Base-by-base conservation (phyloP, 106 monocot genomes). In the Acanthochlamys bracteata region DNA sequence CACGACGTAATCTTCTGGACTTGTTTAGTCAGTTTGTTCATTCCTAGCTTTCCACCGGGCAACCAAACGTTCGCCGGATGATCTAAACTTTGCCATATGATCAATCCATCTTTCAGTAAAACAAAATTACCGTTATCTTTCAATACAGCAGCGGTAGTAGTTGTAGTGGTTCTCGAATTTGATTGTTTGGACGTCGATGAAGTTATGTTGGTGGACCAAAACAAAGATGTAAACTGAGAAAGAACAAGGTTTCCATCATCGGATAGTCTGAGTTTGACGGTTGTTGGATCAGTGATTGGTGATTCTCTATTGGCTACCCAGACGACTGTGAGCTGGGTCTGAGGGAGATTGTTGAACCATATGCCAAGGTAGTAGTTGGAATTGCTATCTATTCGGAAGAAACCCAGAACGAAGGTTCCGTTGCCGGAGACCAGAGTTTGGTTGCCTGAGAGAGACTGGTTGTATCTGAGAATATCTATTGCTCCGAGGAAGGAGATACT, bases 1-100 rank as follows among this genome's bases (percentile, higher is more conserved):
- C 85, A 81, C 41, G 85, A 85, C 47, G 69, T 69, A 39, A 85
- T 42, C 7, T 41, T 74, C 49, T 65, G 64, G 67, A 62, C 69
- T 45, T 70, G 73, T 25, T 61, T 61, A 0, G 70, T 80, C 25
- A 60, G 16, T 16, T 77, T 70, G 55, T 80, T 63, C 66, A 62
- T 39, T 1, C 71, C 74, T 55, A 83, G 39, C 58, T 53, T 40
- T 15, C 69, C 66, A 11, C 55, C 68, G 1, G 75, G 74, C 12
- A 83, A 61, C 83, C 78, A 78, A 20, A 78, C 68, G 25, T 83
- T 70, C 0, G 83, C 78, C 19, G 78, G 83, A 63, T 83, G 71
- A 16, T 71, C 66, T 42, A 83, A 75, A 46, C 83, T 83, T 53
- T 83, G 74, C 83, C 83, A 83, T 1, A 64, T 10, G 43, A 43